Evolutionary conservation across 1,139 yeast species (phyloP), one percentile per base, ranked within the genome.

Genomic region (Blastobotrys petasosporus): DNA sequence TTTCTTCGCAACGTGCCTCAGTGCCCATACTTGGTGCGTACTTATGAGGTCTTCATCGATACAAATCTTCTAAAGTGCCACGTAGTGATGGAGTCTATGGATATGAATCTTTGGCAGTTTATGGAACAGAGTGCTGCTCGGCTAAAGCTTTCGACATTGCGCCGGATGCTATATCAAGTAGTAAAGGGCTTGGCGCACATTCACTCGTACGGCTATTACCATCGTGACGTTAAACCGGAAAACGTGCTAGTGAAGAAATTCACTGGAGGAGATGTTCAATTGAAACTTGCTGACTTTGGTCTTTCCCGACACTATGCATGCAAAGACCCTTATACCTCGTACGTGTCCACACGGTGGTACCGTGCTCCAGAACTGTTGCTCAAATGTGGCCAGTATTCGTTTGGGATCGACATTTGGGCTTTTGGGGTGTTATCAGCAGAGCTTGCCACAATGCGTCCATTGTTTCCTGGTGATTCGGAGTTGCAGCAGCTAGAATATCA

Each of bases 341-440:
- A 92, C 58, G 94, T 92, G 6, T 85, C 96, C 0, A 92, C 97
- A 0, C 75, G 98, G 57, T 92, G 97, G 97, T 92, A 92, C 63
- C 73, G 98, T 51, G 82, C 97, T 0, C 98, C 98, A 0, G 98
- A 92, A 64, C 83, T 92, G 38, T 70, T 92, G 38, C 70, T 92
- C 48, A 74, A 92, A 51, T 77, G 77, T 52, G 74, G 74, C 7
- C 67, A 66, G 55, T 87, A 92, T 62, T 78, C 92, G 0, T 75
- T 71, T 44, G 88, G 95, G 0, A 78, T 87, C 37, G 98, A 92
- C 68, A 77, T 90, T 36, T 92, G 97, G 97, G 95, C 97, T 0
- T 85, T 87, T 68, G 97, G 95, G 1, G 75, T 83, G 28, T 86
- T 92, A 41, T 90, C 92, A 0, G 79, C 79, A 5, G 98, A 92